Base-by-base conservation (phyloP, 1,284 basidiomycete species). In the Thecaphora thlaspeos region DNA sequence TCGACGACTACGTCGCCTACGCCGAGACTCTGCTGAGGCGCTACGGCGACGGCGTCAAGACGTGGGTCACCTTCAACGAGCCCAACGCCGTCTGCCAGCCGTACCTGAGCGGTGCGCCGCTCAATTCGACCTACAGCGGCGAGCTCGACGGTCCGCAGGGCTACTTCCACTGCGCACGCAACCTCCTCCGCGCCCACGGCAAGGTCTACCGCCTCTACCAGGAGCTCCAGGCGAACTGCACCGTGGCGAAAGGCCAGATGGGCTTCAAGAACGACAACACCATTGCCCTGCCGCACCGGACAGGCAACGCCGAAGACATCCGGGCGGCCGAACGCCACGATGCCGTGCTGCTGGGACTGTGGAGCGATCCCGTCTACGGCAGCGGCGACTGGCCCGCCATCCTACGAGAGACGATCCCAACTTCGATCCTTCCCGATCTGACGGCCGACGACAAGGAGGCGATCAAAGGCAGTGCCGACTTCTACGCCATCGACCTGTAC, bases 21-120 rank as follows among this genome's bases (percentile, higher is more conserved):
- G 65, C 66, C 15, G 28, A 46, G n/a, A 47, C 39, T 4, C 43
- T 46, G 23, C 62, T 63, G 34, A 21, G 37, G 23, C 45, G 51
- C 8, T 45, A 37, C 18, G 54, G 63, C 21, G 32, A 53, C 14
- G 48, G 56, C 37, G 48, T 64, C 38, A 47, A 40, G 40, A 45
- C 18, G 14, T 68, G 49, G 42, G 36, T 68, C 32, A 66, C 64
- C 3, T 54, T 61, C 36, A 61, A 62, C 22, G 58, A 61, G 44
- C 58, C 58, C 21, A 19, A 28, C 18, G 15, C n/a, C 36, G 21
- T 48, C 21, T 53, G 51, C 38, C 9, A n/a, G 14, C 34, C 9
- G 15, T 45, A 34, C 32, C 15, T 9, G n/a, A 17, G 5, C n/a
- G 22, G 34, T 22, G n/a, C 21, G 19, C 41, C 43, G 7, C 23